Conservation (phyloP, 2,329 filamentous ascomycete genomes). For the Phaeomoniella chlamydospora region DNA sequence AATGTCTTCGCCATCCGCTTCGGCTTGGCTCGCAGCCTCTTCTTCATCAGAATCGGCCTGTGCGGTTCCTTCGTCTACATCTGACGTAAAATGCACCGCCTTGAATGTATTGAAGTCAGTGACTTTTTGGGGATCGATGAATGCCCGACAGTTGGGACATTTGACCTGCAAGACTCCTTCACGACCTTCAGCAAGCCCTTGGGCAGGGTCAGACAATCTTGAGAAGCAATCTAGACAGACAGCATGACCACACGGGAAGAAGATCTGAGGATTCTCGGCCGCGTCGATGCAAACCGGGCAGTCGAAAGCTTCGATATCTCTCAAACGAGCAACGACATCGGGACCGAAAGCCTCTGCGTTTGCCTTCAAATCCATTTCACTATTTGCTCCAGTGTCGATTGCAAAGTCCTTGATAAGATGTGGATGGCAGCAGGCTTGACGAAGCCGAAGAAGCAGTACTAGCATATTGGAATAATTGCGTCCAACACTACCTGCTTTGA, state of each 20-base stretch:
- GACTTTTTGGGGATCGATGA: constrained; percentile 51
- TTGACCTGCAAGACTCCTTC: constrained; percentile 39
- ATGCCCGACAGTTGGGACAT: constrained; percentile 64
- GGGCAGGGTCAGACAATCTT: constrained; percentile 48
- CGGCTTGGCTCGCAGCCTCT: constrained; percentile 13
- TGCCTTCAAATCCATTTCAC: constrained; percentile 40
- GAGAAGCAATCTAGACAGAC: constrained; percentile 65
- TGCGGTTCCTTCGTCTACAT: constrained; percentile 23
- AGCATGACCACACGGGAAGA: constrained; percentile 71
- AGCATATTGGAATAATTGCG: constrained; percentile 68
- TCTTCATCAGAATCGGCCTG: constrained; percentile 25
- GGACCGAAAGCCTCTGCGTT: constrained; percentile 47
- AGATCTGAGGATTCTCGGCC: constrained; percentile 59
- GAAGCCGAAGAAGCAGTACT: constrained; percentile 63
- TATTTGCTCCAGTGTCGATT: constrained; percentile 27
- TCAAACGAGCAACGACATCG: constrained; percentile 54
- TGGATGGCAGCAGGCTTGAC: constrained; percentile 68
- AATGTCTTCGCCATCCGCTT: constrained; percentile 12
- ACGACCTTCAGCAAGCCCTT: constrained; percentile 43
- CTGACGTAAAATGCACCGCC: constrained; percentile 53
- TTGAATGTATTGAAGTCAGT: constrained; percentile 64
- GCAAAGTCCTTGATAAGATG: constrained; percentile 55
- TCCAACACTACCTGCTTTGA: constrained; percentile 48
- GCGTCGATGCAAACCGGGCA: constrained; percentile 75
- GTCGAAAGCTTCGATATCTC: constrained; percentile 47